phyloP scores from a whole-genome alignment of 2,329 filamentous ascomycete genomes.

The Macrophomina pseudophaseolina region DNA sequence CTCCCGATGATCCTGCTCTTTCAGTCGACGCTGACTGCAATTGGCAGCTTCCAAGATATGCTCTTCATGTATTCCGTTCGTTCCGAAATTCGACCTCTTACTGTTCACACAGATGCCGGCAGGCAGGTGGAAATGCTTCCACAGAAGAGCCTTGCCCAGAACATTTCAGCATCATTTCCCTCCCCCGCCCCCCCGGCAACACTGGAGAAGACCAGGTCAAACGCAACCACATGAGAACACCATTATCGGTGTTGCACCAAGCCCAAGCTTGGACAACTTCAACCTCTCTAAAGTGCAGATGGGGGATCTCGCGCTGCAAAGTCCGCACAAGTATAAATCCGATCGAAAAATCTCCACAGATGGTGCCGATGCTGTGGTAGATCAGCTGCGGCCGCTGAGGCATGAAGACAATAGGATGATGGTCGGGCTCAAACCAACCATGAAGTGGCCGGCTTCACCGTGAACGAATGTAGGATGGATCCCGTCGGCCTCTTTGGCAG shows the following conservation, averaged over 20 bases:
- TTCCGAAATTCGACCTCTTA: no score
- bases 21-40: background rate
- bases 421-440: no score
- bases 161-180: background rate
- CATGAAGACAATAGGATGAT: background rate
- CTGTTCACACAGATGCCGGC: background rate
- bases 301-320: background rate
- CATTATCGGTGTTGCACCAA: background rate
- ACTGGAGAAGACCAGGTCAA: background rate
- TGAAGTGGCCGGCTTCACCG: no score
- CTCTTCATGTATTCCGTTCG: background rate
- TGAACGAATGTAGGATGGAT: no score
- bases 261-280: background rate
- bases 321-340: background rate
- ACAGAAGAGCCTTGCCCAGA: background rate
- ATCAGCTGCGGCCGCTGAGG: background rate
- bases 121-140: background rate
- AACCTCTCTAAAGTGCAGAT: background rate
- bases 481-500: background rate
- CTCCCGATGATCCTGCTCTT: constrained; percentile 12
- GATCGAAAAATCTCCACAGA: background rate
- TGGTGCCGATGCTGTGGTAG: background rate
- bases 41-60: constrained; percentile 6
- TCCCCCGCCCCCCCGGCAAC: background rate
- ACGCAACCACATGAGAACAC: no score